Conservation (phyloP, 2,329 filamentous ascomycete species). For the Penicillium sclerotigenum region DNA sequence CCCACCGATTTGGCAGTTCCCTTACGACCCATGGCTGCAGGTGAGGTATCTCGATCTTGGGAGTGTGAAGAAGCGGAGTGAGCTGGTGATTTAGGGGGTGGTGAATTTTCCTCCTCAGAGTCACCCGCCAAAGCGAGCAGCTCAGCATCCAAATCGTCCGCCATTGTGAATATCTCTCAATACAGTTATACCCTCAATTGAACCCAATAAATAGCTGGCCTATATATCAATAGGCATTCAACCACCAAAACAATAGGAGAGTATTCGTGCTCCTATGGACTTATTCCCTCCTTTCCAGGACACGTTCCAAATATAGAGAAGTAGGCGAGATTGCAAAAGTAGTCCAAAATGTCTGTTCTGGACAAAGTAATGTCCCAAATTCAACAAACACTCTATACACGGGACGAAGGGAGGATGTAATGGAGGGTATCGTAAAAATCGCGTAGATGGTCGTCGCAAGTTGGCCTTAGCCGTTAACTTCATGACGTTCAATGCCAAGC, state of each 20-base stretch:
- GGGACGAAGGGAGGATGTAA: conserved; percentile 8
- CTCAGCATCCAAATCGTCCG: conserved; percentile 81
- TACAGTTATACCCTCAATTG: not conserved
- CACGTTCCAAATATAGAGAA: not conserved
- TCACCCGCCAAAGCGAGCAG: conserved; percentile 85
- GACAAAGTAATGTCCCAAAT: not conserved
- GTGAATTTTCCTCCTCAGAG: conserved; percentile 53
- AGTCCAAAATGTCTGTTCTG: not conserved
- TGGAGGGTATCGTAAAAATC: conserved; percentile 18
- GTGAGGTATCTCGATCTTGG: conserved; percentile 37
- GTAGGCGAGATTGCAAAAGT: not conserved
- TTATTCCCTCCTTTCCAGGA: not conserved
- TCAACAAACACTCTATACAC: conserved; percentile 8
- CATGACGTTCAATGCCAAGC: conserved; percentile 36
- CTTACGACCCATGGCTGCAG: conserved; percentile 48
- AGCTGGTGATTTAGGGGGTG: conserved; percentile 53
- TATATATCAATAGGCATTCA: not conserved
- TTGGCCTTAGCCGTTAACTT: conserved; percentile 23
- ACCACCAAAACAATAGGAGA: not conserved
- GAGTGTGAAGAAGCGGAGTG: conserved; percentile 50
- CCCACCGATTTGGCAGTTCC: conserved; percentile 39
- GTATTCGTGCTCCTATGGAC: not conserved
- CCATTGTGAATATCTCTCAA: conserved; percentile 57
- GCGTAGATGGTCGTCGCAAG: conserved; percentile 18
- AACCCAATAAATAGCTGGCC: not conserved